Percentiles rank a stretch among this genome's conserved stretches.
phyloP scores from a whole-genome alignment of 164 flowering plant species.

The Vitis amurensis region DNA sequence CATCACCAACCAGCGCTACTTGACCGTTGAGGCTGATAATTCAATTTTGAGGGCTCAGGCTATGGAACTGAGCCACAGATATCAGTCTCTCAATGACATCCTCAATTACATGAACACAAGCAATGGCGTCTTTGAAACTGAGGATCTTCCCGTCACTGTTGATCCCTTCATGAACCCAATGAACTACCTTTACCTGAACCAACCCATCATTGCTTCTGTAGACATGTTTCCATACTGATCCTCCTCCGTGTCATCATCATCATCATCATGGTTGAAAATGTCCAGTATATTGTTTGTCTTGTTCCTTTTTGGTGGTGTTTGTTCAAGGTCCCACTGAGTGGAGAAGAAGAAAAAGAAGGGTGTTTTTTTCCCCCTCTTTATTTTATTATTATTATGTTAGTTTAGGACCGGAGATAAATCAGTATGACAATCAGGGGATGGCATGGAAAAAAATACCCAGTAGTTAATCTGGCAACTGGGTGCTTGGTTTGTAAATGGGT shows the following conservation, averaged over 20 bases:
- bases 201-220: constrained; percentile 54
- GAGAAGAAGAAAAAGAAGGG: constrained; percentile 1
- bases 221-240: constrained; percentile 43
- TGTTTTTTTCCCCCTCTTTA: background rate
- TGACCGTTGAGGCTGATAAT: constrained; percentile 64
- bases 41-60: constrained; percentile 66
- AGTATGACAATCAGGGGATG: background rate
- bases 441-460: background rate
- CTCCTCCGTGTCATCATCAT: background rate
- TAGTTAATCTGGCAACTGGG: background rate
- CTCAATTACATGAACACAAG: constrained; percentile 34
- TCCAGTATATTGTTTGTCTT: background rate
- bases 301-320: background rate
- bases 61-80: constrained; percentile 59
- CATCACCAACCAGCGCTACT: constrained; percentile 50
- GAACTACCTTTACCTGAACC: constrained; percentile 37
- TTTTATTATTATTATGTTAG: background rate
- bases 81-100: constrained; percentile 69
- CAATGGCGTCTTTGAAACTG: constrained; percentile 19
- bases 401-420: background rate
- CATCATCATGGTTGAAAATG: background rate
- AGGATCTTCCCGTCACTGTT: constrained; percentile 3
- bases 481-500: background rate
- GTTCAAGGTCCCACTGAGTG: constrained; percentile 6
- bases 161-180: constrained; percentile 36